Conservation (phyloP, 2,329 filamentous ascomycete genomes). For the Cryphonectria japonica region DNA sequence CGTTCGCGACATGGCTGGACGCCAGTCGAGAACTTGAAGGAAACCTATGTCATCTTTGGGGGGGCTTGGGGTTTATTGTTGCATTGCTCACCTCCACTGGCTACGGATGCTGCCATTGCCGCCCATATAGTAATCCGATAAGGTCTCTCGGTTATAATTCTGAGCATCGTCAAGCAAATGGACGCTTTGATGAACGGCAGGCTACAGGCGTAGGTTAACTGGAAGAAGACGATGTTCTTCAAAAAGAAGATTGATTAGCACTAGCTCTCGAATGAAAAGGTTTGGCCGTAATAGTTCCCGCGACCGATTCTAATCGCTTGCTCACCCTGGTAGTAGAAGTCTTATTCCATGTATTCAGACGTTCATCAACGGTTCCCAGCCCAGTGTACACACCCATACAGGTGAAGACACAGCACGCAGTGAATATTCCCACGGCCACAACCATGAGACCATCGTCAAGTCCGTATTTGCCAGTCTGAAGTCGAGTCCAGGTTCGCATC, state of each 20-base stretch:
- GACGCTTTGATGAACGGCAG: conserved; percentile 22
- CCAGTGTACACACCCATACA: conserved; percentile 10
- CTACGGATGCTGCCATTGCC: conserved; percentile 9
- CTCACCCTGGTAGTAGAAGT: conserved; percentile 7
- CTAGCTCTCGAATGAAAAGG: not conserved
- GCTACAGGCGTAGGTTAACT: conserved; percentile 21
- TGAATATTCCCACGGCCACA: not conserved
- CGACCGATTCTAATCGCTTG: not conserved
- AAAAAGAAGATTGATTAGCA: not conserved
- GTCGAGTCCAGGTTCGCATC: conserved; percentile 7
- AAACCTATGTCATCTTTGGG: no score
- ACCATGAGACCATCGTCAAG: conserved; percentile 16
- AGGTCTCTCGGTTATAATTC: conserved; percentile 16
- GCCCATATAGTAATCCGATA: conserved; percentile 5
- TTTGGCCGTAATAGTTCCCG: not conserved
- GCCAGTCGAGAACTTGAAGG: not conserved
- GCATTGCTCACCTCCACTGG: conserved; percentile 1
- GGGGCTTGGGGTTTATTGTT: not conserved
- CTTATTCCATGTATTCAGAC: conserved; percentile 14
- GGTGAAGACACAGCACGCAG: conserved; percentile 11
- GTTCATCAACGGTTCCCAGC: conserved; percentile 10
- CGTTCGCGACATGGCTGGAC: not conserved
- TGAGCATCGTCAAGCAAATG: conserved; percentile 20
- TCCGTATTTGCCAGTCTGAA: conserved; percentile 3
- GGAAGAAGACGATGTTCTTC: conserved; percentile 17